Evolutionary conservation across 2,329 filamentous ascomycete species (phyloP), one percentile per base, ranked within the genome.

Genomic region (Elsinoe australis): DNA sequence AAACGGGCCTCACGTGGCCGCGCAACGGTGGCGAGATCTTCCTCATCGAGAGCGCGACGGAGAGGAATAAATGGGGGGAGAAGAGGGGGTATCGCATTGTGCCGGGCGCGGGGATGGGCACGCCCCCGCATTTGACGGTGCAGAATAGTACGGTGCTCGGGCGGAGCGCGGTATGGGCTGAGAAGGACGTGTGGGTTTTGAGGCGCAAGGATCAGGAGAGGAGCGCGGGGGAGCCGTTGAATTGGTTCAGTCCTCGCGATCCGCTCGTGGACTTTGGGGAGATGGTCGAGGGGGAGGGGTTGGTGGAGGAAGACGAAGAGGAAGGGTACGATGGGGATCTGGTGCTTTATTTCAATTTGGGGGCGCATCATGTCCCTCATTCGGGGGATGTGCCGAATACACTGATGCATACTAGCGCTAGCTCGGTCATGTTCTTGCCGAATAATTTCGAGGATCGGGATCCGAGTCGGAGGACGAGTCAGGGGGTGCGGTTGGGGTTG

Each of bases 171-270:
- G 60, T 64, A 18, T 79, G 71, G 66, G 71, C 74, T 2, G 67
- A 67, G 14, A 64, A 75, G 52, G 71, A 79, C 56, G 54, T 80
- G 3, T 73, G 70, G 56, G 64, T 76, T 14, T 67, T 73, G 1
- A 62, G 64, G 50, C 72, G 68, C 5, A 72, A 78, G 48, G 74
- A 79, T 54, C 71, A 67, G 0, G 76, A 79, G 58, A 71, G 71
- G 1, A 62, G 63, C 3, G 61, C 62, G 28, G 67, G 70, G 0
- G 67, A 75, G 29, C 60, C 71, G 1, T 64, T 67, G 49, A 75
- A 76, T 54, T 66, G 60, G 39, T 66, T 71, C 53, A 65, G 71
- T 22, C 61, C 67, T 0, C 31, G 63, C 2, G 66, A 76, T 45
- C 76, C 76, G 4, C 62, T 72, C 3, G 60, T 78, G 15, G 64